Evolutionary conservation across 805 yeast species (phyloP), one percentile per base, ranked within the genome.

Genomic region (Metschnikowia arizonensis): DNA sequence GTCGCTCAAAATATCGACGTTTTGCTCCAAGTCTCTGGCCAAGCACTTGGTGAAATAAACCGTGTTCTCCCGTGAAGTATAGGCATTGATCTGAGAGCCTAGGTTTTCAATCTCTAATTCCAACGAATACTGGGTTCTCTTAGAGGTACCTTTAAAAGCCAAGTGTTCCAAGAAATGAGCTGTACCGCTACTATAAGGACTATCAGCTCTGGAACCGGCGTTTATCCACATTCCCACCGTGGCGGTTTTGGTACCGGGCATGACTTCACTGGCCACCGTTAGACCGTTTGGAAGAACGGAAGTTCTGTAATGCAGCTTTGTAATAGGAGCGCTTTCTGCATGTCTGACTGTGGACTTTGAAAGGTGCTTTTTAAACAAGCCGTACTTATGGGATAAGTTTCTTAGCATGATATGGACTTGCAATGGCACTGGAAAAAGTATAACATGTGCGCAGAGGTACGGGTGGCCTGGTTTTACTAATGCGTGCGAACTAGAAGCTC

Each of bases 171-270:
- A 70, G 63, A 93, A 93, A 68, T 93, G 99, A 0, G 99, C 99
- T 6, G 98, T 90, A 39, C 99, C 99, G 42, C 81, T 74, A 56
- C 89, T 89, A 60, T 76, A 76, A 58, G 86, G 81, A 58, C 81
- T 84, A 66, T 93, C 99, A 3, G 98, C 98, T 50, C 99, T 77
- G 3, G 97, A 90, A 2, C 99, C 99, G 33, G 99, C 97, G 67
- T 93, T 97, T 50, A 93, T 89, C 91, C 97, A 95, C 45, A 93
- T 91, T 2, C 98, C 99, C 11, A 93, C 97, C 1, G 99, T 93
- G 50, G 99, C 98, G 35, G 97, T 89, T 55, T 84, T 77, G 6
- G 95, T 83, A 50, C 85, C 83, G 9, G 98, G 98, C 62, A 86
- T 80, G 35, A 75, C 60, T 63, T 93, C 98, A 37, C 95, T 78